These are phyloP conservation scores for Pichia insulana DNA, from an alignment of 805 yeast genomes.

Conservation along the genomic window DNA sequence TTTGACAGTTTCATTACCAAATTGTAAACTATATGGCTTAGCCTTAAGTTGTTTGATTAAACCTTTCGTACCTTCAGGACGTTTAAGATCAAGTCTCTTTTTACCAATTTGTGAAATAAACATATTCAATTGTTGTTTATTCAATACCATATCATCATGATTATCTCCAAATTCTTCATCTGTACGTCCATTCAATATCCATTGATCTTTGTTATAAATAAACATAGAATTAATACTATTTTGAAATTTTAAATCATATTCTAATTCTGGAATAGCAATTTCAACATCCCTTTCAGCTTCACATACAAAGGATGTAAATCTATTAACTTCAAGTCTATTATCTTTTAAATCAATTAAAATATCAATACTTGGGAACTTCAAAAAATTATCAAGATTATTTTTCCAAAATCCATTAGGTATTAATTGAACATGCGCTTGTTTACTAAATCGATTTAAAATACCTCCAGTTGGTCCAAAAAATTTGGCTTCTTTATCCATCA, in stretches of 20 bases:
- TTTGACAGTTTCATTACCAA: constrained; percentile 3
- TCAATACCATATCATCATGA: constrained; percentile 8
- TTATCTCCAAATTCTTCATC: constrained; percentile 9
- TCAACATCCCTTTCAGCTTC: constrained; percentile 23
- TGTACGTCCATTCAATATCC: constrained; percentile 9
- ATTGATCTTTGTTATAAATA: constrained; percentile 14
- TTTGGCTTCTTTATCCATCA: constrained; percentile 18
- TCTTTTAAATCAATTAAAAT: constrained; percentile 24
- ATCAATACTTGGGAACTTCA: constrained; percentile 25
- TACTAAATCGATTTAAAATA: constrained; percentile 22
- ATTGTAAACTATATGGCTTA: constrained; percentile 7
- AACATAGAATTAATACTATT: constrained; percentile 23
- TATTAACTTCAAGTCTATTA: constrained; percentile 13
- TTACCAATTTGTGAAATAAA: constrained; percentile 18
- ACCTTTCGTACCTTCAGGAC: constrained; percentile 4
- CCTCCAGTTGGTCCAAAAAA: constrained; percentile 27
- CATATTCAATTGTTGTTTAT: constrained; percentile 17
- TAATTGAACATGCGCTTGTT: constrained; percentile 23
- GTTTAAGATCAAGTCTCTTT: constrained; percentile 15
- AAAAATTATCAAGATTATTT: constrained; percentile 14
- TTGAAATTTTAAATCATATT: constrained; percentile 25
- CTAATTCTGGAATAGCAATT: constrained; percentile 21
- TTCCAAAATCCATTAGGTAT: constrained; percentile 26
- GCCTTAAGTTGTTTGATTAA: constrained; percentile 6
- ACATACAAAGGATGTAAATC: constrained; percentile 20